phyloP scores from a whole-genome alignment of 352 stramenopile species.

The Phytophthora pseudosyringae region DNA sequence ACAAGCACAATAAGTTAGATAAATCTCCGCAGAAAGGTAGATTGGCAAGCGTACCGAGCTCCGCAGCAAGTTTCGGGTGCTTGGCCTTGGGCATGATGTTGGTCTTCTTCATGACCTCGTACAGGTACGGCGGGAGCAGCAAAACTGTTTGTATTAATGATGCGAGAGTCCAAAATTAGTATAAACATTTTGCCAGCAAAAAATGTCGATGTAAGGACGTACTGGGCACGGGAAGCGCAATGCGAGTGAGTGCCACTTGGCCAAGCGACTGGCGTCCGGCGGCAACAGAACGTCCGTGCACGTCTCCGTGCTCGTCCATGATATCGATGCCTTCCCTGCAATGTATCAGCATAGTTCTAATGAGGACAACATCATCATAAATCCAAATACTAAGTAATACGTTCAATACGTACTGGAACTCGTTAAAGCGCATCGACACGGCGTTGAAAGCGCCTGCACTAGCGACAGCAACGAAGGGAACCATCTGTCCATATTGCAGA shows the following conservation, averaged over 20 bases:
- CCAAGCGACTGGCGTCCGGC: conserved; percentile 82
- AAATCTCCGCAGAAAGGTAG: no score
- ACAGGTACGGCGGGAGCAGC: conserved; percentile 82
- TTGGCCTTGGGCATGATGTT: conserved; percentile 76
- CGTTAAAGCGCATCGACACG: conserved; percentile 90
- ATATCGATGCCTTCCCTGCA: conserved; percentile 84
- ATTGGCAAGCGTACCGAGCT: conserved; percentile 64
- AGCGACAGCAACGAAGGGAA: conserved; percentile 85
- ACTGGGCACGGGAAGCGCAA: conserved; percentile 85
- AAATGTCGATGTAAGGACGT: conserved; percentile 25
- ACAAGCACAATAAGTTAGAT: conserved; percentile 12
- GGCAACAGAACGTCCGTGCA: conserved; percentile 78
- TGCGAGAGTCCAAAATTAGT: background rate
- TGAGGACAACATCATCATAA: conserved; percentile 11
- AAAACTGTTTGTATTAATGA: conserved; percentile 56
- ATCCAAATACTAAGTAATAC: background rate
- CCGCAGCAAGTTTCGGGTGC: conserved; percentile 76
- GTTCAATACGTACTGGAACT: conserved; percentile 67
- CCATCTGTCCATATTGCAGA: conserved; percentile 48
- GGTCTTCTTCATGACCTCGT: conserved; percentile 77
- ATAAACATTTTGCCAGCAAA: background rate
- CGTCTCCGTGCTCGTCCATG: conserved; percentile 79
- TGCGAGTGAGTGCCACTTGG: conserved; percentile 80
- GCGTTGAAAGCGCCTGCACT: conserved; percentile 87
- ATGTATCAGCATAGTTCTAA: background rate